These are phyloP conservation scores for Pseudoscleropodium purum DNA, from an alignment of 225 moss, liverwort and hornwort species.

Conservation along the genomic window DNA sequence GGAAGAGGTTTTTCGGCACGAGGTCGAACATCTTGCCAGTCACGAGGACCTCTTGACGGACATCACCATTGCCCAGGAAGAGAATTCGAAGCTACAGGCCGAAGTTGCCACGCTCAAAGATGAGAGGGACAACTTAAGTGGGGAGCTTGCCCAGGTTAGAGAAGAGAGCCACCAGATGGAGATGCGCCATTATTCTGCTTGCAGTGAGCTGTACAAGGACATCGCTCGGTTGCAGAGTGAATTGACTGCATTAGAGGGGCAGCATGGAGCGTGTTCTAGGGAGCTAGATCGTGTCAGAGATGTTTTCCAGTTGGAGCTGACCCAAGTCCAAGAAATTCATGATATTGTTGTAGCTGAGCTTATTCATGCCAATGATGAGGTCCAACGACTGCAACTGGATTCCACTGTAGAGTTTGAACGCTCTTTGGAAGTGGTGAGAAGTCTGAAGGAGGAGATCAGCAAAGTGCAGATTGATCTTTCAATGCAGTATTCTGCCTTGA, in stretches of 20 bases:
- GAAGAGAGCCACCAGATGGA: not conserved
- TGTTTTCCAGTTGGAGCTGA: conserved; percentile 11
- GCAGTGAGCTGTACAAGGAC: conserved; percentile 17
- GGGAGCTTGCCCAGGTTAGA: conserved; percentile 1
- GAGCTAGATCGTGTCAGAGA: conserved; percentile 2
- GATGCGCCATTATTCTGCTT: not conserved
- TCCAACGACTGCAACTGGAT: conserved; percentile 10
- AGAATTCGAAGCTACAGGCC: conserved; percentile 19
- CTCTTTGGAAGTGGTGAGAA: conserved; percentile 9
- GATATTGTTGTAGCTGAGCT: conserved; percentile 8
- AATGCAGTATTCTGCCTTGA: not conserved
- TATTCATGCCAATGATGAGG: conserved; percentile 11
- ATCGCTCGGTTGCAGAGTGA: conserved; percentile 19
- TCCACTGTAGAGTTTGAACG: conserved; percentile 7
- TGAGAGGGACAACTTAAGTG: conserved; percentile 2
- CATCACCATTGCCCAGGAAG: conserved; percentile 16
- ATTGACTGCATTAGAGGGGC: conserved; percentile 2
- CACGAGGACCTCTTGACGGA: conserved; percentile 14
- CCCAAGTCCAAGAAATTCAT: conserved; percentile 12
- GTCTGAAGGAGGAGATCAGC: conserved; percentile 24
- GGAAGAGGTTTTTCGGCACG: conserved; percentile 3
- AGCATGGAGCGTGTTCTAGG: not conserved
- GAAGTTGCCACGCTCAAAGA: conserved; percentile 4
- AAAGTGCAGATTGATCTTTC: conserved; percentile 27
- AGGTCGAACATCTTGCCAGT: conserved; percentile 13